These are phyloP conservation scores for Ormosia semicastrata DNA, from an alignment of 306 rosid genomes.

Conservation along the genomic window DNA sequence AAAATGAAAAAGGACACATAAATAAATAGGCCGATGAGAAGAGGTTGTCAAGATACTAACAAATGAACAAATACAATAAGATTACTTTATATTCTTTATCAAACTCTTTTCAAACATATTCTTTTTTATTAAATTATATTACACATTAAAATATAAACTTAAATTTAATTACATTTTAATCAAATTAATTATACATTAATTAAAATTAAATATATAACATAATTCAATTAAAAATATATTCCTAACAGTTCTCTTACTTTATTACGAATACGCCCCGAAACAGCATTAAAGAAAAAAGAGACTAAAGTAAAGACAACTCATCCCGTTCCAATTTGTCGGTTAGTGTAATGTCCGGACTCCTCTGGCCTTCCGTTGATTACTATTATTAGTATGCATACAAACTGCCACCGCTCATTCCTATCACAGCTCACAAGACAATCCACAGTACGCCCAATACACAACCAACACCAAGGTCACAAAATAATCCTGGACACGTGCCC, in stretches of 20 bases:
- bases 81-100: neutral
- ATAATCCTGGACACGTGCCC: neutral
- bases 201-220: too few relatives aligned
- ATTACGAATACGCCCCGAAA: neutral
- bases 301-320: neutral
- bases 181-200: too few relatives aligned
- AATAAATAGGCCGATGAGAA: neutral
- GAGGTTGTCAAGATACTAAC: neutral
- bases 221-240: too few relatives aligned
- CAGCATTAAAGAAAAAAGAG: neutral
- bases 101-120: too few relatives aligned
- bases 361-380: neutral
- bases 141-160: too few relatives aligned
- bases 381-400: neutral
- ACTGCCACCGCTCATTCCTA: neutral
- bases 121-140: too few relatives aligned
- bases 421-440: neutral
- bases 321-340: neutral
- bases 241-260: too few relatives aligned
- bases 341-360: neutral
- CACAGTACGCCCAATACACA: neutral
- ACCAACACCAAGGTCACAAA: neutral
- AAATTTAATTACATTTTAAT: too few relatives aligned
- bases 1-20: neutral
- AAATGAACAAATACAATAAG: neutral